Percentiles rank a stretch among this genome's conserved stretches.
These are phyloP conservation scores for Colletotrichum viniferum DNA, from an alignment of 2,329 filamentous ascomycete genomes.

Conservation along the genomic window DNA sequence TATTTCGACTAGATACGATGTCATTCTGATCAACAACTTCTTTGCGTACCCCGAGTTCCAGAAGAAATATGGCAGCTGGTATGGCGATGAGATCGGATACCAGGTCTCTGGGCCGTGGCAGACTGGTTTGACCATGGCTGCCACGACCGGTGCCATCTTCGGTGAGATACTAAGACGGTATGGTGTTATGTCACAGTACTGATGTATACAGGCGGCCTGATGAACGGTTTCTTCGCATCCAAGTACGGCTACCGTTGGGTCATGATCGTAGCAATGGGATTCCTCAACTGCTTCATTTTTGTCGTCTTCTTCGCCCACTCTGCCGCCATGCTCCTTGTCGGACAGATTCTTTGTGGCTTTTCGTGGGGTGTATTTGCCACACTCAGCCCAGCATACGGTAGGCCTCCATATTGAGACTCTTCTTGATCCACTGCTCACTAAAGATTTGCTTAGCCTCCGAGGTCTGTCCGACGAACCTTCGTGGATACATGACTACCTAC, in stretches of 20 bases:
- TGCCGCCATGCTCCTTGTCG: constrained; percentile 45
- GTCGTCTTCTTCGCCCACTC: constrained; percentile 52
- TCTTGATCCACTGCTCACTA: neutral
- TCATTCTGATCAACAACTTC: constrained; percentile 43
- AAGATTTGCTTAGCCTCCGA: constrained; percentile 36
- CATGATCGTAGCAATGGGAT: constrained; percentile 34
- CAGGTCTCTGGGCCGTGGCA: constrained; percentile 58
- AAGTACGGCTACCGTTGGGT: constrained; percentile 48
- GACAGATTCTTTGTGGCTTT: constrained; percentile 50
- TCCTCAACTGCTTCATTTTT: constrained; percentile 48
- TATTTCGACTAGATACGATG: neutral
- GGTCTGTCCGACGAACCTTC: constrained; percentile 43
- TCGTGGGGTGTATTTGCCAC: constrained; percentile 51
- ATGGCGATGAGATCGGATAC: constrained; percentile 38
- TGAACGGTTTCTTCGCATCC: constrained; percentile 46
- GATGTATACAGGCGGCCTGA: constrained; percentile 30
- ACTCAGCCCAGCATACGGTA: constrained; percentile 43
- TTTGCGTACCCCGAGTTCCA: constrained; percentile 45
- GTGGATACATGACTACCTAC: constrained; percentile 45
- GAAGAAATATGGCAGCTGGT: constrained; percentile 42
- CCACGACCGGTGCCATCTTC: constrained; percentile 39
- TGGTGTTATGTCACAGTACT: neutral
- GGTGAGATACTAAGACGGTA: too few relatives aligned
- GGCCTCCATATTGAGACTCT: neutral
- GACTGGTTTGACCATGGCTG: constrained; percentile 50